Base-by-base conservation (phyloP, 1,139 yeast species). In the Chernovozyma sophiae-reginae region DNA sequence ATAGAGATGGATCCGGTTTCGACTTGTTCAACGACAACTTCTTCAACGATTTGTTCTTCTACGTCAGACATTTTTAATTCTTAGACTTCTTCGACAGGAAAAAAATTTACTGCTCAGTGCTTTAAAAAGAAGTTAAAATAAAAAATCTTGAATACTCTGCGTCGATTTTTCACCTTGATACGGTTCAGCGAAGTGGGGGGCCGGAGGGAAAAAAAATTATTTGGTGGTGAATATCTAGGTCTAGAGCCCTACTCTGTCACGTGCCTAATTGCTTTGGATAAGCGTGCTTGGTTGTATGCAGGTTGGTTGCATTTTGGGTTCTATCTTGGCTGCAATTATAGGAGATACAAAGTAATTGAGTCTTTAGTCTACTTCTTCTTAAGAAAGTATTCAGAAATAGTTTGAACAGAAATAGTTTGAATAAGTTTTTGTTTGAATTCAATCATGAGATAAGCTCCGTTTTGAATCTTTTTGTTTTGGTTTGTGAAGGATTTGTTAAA, bases 1-100 rank as follows among this genome's bases (percentile, higher is more conserved):
- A 92, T 84, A 70, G 97, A 80, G 77, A 92, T 83, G 64, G 92
- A 82, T 49, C 87, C 86, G 59, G 86, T 68, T 64, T 81, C 82
- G 69, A 79, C 85, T 72, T 80, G 92, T 71, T 81, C 95, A 65
- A 78, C 87, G 68, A 82, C 95, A 62, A 74, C 81, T 68, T 78
- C 83, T 72, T 81, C 95, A 67, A 83, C 86, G 72, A 84, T 82
- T 73, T 75, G 82, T 72, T 77, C 81, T 76, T 79, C 86, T 72
- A 80, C 80, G 84, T 83, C 92, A 79, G 92, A 84, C 92, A 84
- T 83, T 65, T 55, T 70, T 52, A 40, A 38, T 48, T 53, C 67
- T 30, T 35, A 74, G 87, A 84, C 94, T 83, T 84, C 94, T 81
- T 84, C 92, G 92, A 75, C 87, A 81, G 86, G 66, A 57, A 53